Base-by-base conservation (phyloP, 495 filamentous ascomycete genomes). In the Aspergillus panamensis region DNA sequence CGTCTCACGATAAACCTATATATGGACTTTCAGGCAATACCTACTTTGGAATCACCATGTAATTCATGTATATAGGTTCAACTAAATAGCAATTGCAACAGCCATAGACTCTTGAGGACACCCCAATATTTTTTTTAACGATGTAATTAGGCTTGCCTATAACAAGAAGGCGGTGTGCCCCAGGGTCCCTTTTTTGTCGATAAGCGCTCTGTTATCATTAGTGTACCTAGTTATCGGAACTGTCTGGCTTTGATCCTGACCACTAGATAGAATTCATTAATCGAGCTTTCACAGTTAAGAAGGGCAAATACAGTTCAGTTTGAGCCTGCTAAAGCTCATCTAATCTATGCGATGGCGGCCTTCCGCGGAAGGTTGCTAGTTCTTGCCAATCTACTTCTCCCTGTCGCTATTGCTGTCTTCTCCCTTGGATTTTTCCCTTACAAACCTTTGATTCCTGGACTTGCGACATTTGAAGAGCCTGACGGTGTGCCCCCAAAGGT, bases 351-450 rank as follows among this genome's bases (percentile, higher is more conserved):
- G 44, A 71, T 75, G 71, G 42, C 40, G n/a, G 39, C 58, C 14
- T 32, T 66, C 14, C 47, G 47, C 31, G 53, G 29, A 32, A 54
- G 51, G 30, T 74, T 67, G 72, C 61, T 65, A 32, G 65, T 64
- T 50, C 8, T 69, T 54, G 80, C 78, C 66, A 97, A 98, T 75
- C 14, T 89, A 14, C 73, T 97, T 20, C 83, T 96, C 30, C 88
- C 89, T 2, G 58, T 89, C 39, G 85, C 91, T 40, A 84, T 97
- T 48, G 58, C 95, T 43, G 74, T 85, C 52, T 99, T 99, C 70
- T 92, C 90, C 7, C 82, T 86, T 4, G 94, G 95, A 14, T 99
- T 97, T 78, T 97, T 99, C 67, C 94, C 94, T 14, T 96, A 97
- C 73, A 99, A 97, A 65, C 89, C 94, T 4, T 85, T 97, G 55